phyloP scores from a whole-genome alignment of 148 eudicot species.

The Cornus controversa region DNA sequence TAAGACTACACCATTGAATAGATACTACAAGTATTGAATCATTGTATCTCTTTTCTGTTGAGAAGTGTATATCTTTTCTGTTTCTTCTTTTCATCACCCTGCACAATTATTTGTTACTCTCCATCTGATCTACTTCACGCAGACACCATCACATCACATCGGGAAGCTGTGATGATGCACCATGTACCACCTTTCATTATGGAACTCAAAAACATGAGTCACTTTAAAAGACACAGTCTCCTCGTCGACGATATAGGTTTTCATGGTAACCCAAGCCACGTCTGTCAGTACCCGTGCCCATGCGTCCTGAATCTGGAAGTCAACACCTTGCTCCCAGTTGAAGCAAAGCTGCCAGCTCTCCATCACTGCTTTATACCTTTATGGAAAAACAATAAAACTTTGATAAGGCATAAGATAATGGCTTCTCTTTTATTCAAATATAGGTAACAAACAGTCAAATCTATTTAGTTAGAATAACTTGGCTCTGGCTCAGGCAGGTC shows the following conservation, averaged over 20 bases:
- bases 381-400: no score
- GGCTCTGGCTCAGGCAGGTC: no score
- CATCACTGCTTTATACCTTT: constrained; percentile 73
- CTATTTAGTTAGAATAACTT: no score
- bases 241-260: constrained; percentile 57
- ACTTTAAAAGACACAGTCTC: constrained; percentile 49
- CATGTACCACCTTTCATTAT: constrained; percentile 84
- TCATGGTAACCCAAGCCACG: constrained; percentile 94
- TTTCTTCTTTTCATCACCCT: constrained; percentile 34
- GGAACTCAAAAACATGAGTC: constrained; percentile 74
- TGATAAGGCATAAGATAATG: neutral
- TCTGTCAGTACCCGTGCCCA: constrained; percentile 64
- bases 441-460: no score
- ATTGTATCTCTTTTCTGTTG: no score
- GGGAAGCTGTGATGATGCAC: constrained; percentile 91
- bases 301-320: constrained; percentile 73
- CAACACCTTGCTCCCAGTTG: constrained; percentile 63
- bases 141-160: constrained; percentile 58
- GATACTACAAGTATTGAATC: no score
- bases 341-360: constrained; percentile 79
- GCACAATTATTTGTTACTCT: constrained; percentile 50
- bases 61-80: no score
- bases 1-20: neutral
- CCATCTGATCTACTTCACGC: no score
- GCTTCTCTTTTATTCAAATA: neutral